phyloP scores from a whole-genome alignment of 2,329 filamentous ascomycete species.

The Hypoxylon sp. region DNA sequence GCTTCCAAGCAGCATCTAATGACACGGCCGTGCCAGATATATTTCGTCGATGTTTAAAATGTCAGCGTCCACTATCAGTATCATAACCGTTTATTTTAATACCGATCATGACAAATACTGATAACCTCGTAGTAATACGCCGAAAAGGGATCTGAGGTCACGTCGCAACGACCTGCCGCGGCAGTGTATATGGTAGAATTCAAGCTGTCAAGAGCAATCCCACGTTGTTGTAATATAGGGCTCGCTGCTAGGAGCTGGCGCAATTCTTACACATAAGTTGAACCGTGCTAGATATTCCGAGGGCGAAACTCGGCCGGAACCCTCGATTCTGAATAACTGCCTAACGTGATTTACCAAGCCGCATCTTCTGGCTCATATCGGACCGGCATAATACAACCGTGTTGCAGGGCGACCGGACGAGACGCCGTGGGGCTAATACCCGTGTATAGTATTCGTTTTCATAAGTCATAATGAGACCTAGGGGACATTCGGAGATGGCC shows the following conservation, averaged over 20 bases:
- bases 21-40: conserved; percentile 6
- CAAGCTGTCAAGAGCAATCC: conserved; percentile 28
- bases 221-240: conserved; percentile 24
- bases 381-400: conserved; percentile 39
- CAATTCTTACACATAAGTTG: conserved; percentile 17
- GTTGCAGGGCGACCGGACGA: conserved; percentile 30
- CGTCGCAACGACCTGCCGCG: conserved; percentile 42
- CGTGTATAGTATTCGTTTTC: conserved; percentile 19
- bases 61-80: not conserved
- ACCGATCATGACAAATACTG: conserved; percentile 43
- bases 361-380: conserved; percentile 34
- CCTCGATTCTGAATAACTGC: conserved; percentile 19
- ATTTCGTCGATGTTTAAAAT: conserved; percentile 8
- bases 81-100: conserved; percentile 28
- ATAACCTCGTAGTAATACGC: conserved; percentile 39
- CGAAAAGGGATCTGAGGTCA: conserved; percentile 37
- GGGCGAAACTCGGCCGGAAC: conserved; percentile 31
- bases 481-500: conserved; percentile 21
- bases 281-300: conserved; percentile 31
- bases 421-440: conserved; percentile 32
- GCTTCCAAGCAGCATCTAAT: not conserved
- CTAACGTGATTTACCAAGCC: conserved; percentile 36
- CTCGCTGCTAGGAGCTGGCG: conserved; percentile 20
- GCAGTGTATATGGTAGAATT: conserved; percentile 31
- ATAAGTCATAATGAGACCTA: conserved; percentile 34